Conservation (phyloP, 2,329 filamentous ascomycete species). For the Trichoderma arundinaceum region DNA sequence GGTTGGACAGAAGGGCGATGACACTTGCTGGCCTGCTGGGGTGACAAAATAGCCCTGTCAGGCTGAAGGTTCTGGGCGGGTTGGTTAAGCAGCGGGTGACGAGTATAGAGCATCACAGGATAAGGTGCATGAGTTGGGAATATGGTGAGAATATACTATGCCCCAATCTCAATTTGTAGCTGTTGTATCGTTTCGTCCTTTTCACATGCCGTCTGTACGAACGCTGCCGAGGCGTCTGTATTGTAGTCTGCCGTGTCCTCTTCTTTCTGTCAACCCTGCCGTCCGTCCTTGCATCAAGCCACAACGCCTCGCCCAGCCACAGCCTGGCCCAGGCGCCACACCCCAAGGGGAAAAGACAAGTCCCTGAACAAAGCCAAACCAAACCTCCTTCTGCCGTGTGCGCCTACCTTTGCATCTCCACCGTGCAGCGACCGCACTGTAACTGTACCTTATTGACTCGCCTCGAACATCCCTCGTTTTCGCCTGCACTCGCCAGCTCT, state of each 20-base stretch:
- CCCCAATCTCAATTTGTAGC: too few relatives aligned
- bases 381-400: slow-evolving; percentile 26
- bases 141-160: too few relatives aligned
- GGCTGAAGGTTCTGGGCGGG: too few relatives aligned
- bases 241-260: too few relatives aligned
- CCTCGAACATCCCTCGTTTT: not conserved
- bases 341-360: not conserved
- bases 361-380: not conserved
- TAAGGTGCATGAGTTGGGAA: too few relatives aligned
- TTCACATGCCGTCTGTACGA: too few relatives aligned
- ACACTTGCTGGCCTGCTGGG: not conserved
- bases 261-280: too few relatives aligned
- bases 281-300: too few relatives aligned
- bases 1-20: not conserved
- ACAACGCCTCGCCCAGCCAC: not conserved
- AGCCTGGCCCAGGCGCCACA: not conserved
- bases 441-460: slow-evolving; percentile 19
- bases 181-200: too few relatives aligned
- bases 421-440: slow-evolving; percentile 24
- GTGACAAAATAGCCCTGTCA: not conserved
- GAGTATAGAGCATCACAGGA: too few relatives aligned
- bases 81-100: too few relatives aligned
- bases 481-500: slow-evolving; percentile 12
- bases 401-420: slow-evolving; percentile 23
- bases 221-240: too few relatives aligned